These are phyloP conservation scores for Aspergillus carbonarius DNA, from an alignment of 2,329 filamentous ascomycete genomes.

Conservation along the genomic window DNA sequence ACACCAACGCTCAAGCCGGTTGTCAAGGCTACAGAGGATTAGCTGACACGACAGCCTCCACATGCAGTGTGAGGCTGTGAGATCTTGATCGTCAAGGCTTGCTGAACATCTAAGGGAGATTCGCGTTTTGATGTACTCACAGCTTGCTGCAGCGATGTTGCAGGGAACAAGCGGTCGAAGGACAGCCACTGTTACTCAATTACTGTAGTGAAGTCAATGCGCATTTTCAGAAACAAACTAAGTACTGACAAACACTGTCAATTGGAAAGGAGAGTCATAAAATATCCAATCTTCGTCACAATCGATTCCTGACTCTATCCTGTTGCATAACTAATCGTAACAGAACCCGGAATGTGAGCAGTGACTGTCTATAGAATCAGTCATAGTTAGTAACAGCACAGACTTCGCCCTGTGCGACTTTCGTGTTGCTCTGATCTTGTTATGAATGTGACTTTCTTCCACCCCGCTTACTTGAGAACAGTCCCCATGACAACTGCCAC, in stretches of 20 bases:
- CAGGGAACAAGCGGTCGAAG: not conserved
- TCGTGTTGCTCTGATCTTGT: not conserved
- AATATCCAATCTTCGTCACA: not conserved
- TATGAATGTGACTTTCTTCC: not conserved
- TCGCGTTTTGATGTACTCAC: not conserved
- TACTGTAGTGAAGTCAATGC: slow-evolving; percentile 2
- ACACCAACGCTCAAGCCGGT: not conserved
- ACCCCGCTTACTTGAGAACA: not conserved
- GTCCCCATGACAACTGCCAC: not conserved
- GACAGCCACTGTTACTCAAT: slow-evolving; percentile 7
- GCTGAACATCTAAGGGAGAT: not conserved
- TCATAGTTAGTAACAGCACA: not conserved
- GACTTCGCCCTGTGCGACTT: not conserved
- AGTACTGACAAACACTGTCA: not conserved
- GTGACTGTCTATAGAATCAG: not conserved
- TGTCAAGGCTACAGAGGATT: not conserved
- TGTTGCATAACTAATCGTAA: not conserved
- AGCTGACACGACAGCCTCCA: not conserved
- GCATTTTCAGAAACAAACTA: not conserved
- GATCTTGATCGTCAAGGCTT: not conserved
- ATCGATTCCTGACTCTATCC: too few species aligned
- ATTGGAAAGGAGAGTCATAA: not conserved
- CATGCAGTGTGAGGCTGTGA: not conserved
- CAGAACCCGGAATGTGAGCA: not conserved
- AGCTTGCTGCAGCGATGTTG: not conserved